Evolutionary conservation across 345 rosid genomes (phyloP).

Genomic region (Heritiera fomes): DNA sequence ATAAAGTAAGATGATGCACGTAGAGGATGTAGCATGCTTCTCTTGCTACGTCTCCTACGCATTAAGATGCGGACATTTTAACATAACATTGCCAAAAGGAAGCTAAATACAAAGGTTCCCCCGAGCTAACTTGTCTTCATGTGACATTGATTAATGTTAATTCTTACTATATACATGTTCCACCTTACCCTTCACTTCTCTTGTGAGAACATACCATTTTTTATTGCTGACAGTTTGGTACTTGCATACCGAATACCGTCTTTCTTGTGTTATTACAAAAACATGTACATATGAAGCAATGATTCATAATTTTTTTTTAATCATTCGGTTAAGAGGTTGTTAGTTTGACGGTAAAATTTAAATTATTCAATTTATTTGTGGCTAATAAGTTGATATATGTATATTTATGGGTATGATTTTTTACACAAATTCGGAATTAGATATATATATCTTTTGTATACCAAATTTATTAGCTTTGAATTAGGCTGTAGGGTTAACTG

Average conservation of each 20-base stretch:
- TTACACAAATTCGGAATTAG: not conserved
- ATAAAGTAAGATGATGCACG: not conserved
- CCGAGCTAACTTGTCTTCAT: constrained; percentile 30
- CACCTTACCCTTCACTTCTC: not conserved
- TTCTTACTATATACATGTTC: not conserved
- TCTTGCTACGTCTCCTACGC: constrained; percentile 6
- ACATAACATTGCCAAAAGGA: not conserved
- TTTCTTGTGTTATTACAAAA: too few relatives aligned
- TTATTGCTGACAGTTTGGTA: not conserved
- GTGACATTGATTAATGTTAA: constrained; percentile 21
- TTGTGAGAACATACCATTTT: not conserved
- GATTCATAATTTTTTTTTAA: too few relatives aligned
- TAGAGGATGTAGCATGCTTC: not conserved
- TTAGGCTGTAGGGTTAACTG: not conserved
- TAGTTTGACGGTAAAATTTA: too few relatives aligned
- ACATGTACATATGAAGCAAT: too few relatives aligned
- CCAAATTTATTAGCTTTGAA: not conserved
- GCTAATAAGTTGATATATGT: not conserved
- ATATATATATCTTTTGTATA: too few relatives aligned
- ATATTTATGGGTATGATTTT: not conserved
- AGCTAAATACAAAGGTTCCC: not conserved
- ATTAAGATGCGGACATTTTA: not conserved
- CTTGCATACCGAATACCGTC: too few relatives aligned
- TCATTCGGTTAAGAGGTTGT: too few relatives aligned
- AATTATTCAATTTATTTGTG: too few relatives aligned